Percentiles rank a stretch among this genome's conserved stretches.
phyloP scores from a whole-genome alignment of 768 basidiomycete species.

The Tylopilus balloui region DNA sequence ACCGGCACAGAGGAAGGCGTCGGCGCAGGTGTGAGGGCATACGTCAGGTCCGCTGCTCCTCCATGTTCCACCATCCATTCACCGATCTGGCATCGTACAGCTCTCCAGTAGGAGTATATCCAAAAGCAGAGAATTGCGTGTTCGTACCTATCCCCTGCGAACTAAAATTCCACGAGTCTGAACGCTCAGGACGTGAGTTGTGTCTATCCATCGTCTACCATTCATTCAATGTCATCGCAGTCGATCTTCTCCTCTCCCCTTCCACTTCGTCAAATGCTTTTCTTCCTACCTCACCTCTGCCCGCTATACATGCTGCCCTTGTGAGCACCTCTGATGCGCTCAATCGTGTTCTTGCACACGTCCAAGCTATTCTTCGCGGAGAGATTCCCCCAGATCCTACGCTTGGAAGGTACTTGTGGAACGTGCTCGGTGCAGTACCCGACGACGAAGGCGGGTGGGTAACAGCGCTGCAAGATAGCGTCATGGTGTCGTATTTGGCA shows the following conservation, averaged over 20 bases:
- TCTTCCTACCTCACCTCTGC: slow-evolving; percentile 60
- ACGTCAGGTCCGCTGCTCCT: slow-evolving; percentile 58
- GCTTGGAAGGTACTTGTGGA: slow-evolving; percentile 88
- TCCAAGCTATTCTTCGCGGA: slow-evolving; percentile 75
- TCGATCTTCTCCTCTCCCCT: slow-evolving; percentile 71
- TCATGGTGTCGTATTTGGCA: slow-evolving; percentile 93
- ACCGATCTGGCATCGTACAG: slow-evolving; percentile 35
- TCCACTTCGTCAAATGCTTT: slow-evolving; percentile 34
- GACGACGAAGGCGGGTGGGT: slow-evolving; percentile 76
- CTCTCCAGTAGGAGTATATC: slow-evolving; percentile 82
- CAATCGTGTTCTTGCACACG: slow-evolving; percentile 81
- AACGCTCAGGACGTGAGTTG: slow-evolving; percentile 78
- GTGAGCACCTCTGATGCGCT: slow-evolving; percentile 70
- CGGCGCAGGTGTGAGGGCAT: slow-evolving; percentile 79
- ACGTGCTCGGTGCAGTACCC: slow-evolving; percentile 69
- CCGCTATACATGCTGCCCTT: slow-evolving; percentile 44
- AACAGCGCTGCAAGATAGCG: slow-evolving; percentile 77
- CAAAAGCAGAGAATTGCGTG: slow-evolving; percentile 92
- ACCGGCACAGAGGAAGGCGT: slow-evolving; percentile 66
- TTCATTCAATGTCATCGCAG: slow-evolving; percentile 37
- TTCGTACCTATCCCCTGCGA: slow-evolving; percentile 91
- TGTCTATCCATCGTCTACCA: not conserved
- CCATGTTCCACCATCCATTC: slow-evolving; percentile 4
- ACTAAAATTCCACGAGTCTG: slow-evolving; percentile 75
- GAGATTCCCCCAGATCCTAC: slow-evolving; percentile 75